Conservation (phyloP, 345 rosid genomes). For the Eucalyptus cladocalyx region DNA sequence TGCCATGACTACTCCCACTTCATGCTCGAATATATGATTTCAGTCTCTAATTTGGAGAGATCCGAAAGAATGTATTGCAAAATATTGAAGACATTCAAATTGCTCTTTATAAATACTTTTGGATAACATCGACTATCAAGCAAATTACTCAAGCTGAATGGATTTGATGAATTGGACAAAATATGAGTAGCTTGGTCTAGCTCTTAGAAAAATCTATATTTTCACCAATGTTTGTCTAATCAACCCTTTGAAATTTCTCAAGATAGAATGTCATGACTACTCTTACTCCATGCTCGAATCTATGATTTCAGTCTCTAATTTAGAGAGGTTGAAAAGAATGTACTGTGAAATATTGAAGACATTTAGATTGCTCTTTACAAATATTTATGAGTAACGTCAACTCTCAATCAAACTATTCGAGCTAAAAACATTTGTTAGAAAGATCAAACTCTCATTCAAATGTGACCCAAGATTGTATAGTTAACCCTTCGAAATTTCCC, state of each 20-base stretch:
- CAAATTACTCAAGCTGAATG: fast-evolving
- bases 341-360: not conserved
- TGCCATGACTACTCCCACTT: not conserved
- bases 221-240: not conserved
- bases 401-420: not conserved
- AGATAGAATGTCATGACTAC: too few species aligned
- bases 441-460: not conserved
- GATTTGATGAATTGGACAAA: not conserved
- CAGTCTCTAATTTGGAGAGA: not conserved
- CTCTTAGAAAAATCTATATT: not conserved
- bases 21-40: not conserved
- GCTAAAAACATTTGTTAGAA: not conserved
- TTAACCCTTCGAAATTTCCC: not conserved
- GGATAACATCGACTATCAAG: not conserved
- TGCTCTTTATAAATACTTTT: not conserved
- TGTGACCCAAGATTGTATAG: not conserved
- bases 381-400: not conserved
- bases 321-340: not conserved
- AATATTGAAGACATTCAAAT: not conserved
- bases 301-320: not conserved
- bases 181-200: not conserved
- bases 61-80: not conserved
- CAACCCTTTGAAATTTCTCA: too few species aligned
- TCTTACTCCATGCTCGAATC: too few species aligned
- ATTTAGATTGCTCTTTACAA: not conserved